Conservation (phyloP, 2,329 filamentous ascomycete species). For the Fusarium duplospermum region DNA sequence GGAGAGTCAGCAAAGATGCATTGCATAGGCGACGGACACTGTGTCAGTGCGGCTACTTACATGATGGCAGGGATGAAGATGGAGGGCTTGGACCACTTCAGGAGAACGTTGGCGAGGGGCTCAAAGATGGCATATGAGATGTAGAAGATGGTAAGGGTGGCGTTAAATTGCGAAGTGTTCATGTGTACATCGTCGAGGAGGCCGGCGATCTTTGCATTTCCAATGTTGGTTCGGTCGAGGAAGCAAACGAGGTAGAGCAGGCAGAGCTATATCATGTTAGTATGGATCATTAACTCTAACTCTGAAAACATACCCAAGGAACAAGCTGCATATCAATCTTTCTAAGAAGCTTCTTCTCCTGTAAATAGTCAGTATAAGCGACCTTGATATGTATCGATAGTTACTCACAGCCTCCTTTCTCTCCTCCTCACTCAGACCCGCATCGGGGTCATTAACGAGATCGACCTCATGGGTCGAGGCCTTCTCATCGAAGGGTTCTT, state of each 20-base stretch:
- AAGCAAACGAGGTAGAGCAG: slow-evolving; percentile 81
- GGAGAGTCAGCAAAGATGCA: slow-evolving; percentile 32
- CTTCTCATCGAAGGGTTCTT: slow-evolving; percentile 44
- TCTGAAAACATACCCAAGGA: slow-evolving; percentile 60
- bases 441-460: slow-evolving; percentile 61
- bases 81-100: slow-evolving; percentile 80
- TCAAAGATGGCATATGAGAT: slow-evolving; percentile 86
- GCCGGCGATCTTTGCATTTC: slow-evolving; percentile 72
- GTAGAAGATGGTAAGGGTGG: slow-evolving; percentile 85
- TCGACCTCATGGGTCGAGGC: slow-evolving; percentile 46
- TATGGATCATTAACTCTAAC: not conserved
- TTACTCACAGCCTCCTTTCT: slow-evolving; percentile 67
- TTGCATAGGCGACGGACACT: not conserved
- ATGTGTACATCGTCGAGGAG: slow-evolving; percentile 69
- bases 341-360: slow-evolving; percentile 72
- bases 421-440: slow-evolving; percentile 72
- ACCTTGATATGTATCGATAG: not conserved
- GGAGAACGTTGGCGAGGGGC: slow-evolving; percentile 80
- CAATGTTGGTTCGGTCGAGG: slow-evolving; percentile 82
- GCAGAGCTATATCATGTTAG: slow-evolving; percentile 60
- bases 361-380: slow-evolving; percentile 16
- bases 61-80: slow-evolving; percentile 87
- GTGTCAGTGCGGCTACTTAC: slow-evolving; percentile 56
- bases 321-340: slow-evolving; percentile 72
- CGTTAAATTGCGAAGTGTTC: slow-evolving; percentile 75